A percentile compares a stretch with the other conserved stretches of the same genome.
Conservation (phyloP, 2,329 filamentous ascomycete genomes). For the Clarireedia homoeocarpa region DNA sequence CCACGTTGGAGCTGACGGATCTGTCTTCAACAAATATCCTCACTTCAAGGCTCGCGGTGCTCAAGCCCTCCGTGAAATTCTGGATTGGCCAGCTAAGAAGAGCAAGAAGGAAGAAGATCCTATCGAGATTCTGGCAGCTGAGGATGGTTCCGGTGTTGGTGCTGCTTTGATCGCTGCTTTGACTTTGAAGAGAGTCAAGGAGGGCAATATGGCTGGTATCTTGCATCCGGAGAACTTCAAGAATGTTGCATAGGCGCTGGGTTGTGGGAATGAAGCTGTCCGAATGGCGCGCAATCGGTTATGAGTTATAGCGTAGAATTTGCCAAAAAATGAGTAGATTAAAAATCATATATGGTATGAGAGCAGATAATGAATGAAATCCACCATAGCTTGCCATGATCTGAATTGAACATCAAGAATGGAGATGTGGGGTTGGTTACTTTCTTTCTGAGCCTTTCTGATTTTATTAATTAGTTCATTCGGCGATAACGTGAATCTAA, state of each 20-base stretch:
- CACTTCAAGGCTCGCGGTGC: constrained; percentile 94
- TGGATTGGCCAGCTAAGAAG: constrained; percentile 79
- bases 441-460: no score
- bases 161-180: constrained; percentile 83
- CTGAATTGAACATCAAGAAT: no score
- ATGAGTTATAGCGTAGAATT: not conserved
- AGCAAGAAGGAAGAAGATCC: constrained; percentile 70
- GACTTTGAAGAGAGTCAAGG: constrained; percentile 56
- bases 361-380: no score
- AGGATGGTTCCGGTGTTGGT: constrained; percentile 96
- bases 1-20: constrained; percentile 94
- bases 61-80: constrained; percentile 82
- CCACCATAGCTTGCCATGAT: no score
- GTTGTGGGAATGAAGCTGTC: not conserved
- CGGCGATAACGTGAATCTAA: no score
- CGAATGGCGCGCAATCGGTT: not conserved
- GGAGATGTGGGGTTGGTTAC: no score
- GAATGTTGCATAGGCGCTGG: not conserved
- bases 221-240: constrained; percentile 56
- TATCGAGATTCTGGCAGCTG: constrained; percentile 78
- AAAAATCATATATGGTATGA: no score
- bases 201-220: constrained; percentile 56
- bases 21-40: constrained; percentile 98
- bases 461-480: no score
- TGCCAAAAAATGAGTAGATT: no score